Base-by-base conservation (phyloP, 331 rosid genomes). In the Telfairia occidentalis region DNA sequence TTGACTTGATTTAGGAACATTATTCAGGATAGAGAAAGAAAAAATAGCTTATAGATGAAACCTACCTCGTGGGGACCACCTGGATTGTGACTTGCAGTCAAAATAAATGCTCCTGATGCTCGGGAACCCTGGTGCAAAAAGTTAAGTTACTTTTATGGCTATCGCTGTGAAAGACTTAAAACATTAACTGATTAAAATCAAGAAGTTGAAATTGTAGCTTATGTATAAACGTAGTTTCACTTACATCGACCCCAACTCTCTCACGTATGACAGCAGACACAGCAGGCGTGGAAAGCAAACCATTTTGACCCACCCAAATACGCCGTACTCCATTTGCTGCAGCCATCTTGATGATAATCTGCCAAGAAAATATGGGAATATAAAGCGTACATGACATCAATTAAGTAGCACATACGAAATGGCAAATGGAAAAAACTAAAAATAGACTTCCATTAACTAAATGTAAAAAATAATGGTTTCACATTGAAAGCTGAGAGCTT, bases 81-180 rank as follows among this genome's bases (percentile, higher is more conserved):
- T 23, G 99, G 99, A 83, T 95, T 95, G 89, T 95, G 99, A 85
- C 99, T 95, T 40, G 99, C 99, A 5, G 99, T 92, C 91, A 95
- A 85, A 80, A 95, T 92, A 84, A 95, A 95, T 64, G 93, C 97
- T 76, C 99, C 99, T 19, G 93, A 87, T 52, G 99, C 92, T 87
- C 50, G 89, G 70, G 97, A 83, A 72, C 97, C 99, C 99, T 95
- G 83, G 80, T 69, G 65, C 57, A 54, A 63, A 75, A 83, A 40
- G 57, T 78, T 45, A 83, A 40, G 57, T 78, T 45, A 61, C 45
- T 57, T 24, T 55, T 42, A 23, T 53, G 67, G 69, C 15, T 7
- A 74, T 3, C 35, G 24, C 21, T 13, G 15, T 18, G 0, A 40
- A 40, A 57, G 28, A 54, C 8, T 74, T 38, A 2, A 45, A 55